Conservation (phyloP, 805 yeast genomes). For the Ogataea chonburiensis region DNA sequence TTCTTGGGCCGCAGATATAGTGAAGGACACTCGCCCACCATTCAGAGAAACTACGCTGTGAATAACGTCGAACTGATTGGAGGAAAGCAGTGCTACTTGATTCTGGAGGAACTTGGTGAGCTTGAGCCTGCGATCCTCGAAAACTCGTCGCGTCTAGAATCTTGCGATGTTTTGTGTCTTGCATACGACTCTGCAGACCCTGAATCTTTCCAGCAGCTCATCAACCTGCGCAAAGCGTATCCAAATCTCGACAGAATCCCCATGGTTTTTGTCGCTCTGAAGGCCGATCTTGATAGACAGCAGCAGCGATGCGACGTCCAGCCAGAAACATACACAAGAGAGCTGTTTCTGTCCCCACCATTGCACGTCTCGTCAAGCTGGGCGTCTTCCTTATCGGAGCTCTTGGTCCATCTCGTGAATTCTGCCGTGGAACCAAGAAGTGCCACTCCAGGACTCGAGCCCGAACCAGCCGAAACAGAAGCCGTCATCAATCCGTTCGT, state of each 20-base stretch:
- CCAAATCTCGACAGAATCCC: conserved; percentile 67
- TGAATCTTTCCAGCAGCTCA: conserved; percentile 82
- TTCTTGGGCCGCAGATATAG: conserved; percentile 74
- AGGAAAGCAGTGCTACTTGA: conserved; percentile 91
- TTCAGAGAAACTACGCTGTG: conserved; percentile 77
- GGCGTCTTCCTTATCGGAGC: conserved; percentile 81
- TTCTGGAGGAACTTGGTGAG: conserved; percentile 87
- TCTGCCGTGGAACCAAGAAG: conserved; percentile 78
- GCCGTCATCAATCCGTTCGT: conserved; percentile 48
- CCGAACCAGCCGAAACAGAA: conserved; percentile 52
- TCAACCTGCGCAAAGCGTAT: conserved; percentile 62
- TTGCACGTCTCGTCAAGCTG: conserved; percentile 88
- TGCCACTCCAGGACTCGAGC: conserved; percentile 77
- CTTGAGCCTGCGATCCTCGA: conserved; percentile 79
- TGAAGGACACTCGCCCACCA: conserved; percentile 75
- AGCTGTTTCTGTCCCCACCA: conserved; percentile 71
- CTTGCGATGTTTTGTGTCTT: conserved; percentile 88
- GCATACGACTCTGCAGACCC: conserved; percentile 96
- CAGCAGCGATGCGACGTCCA: conserved; percentile 84
- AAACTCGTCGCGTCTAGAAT: conserved; percentile 64
- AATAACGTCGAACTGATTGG: conserved; percentile 92
- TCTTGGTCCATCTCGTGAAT: conserved; percentile 83
- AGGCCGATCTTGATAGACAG: conserved; percentile 94
- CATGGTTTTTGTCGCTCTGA: conserved; percentile 82
- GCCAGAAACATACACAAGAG: conserved; percentile 82